Evolutionary conservation across 768 basidiomycete genomes (phyloP).

Genomic region (Macrocybe gigantea): DNA sequence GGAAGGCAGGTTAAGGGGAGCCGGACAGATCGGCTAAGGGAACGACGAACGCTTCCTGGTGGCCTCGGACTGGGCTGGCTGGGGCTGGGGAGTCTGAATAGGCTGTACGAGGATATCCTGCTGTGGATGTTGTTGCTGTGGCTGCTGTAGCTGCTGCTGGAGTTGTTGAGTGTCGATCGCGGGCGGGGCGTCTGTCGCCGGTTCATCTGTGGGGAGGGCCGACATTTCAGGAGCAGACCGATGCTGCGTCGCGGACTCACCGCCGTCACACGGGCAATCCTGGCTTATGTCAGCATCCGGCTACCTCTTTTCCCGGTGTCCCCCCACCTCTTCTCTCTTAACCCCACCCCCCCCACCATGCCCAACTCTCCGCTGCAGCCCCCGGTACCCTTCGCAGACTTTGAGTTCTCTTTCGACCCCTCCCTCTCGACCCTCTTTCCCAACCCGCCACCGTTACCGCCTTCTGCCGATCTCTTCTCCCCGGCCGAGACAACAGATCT

Average conservation of each 20-base stretch:
- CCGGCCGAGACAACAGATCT: constrained; percentile 73
- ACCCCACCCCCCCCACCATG: constrained; percentile 15
- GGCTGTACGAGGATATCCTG: constrained; percentile 18
- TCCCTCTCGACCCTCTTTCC: constrained; percentile 54
- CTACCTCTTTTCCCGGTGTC: constrained; percentile 1
- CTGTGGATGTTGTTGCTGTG: constrained; percentile 28
- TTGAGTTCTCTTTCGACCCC: constrained; percentile 69
- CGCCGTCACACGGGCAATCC: constrained; percentile 12
- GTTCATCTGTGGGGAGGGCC: constrained; percentile 70
- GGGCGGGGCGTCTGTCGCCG: constrained; percentile 44
- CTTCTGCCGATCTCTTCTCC: constrained; percentile 76
- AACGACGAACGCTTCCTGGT: constrained; percentile 30
- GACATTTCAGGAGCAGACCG: constrained; percentile 50
- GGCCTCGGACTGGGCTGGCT: too few species aligned
- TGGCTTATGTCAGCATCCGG: constrained; percentile 1
- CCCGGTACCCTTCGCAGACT: constrained; percentile 59
- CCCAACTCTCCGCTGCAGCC: constrained; percentile 35
- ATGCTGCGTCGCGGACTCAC: too few species aligned
- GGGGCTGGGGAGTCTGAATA: constrained; percentile 18
- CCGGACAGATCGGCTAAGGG: constrained; percentile 13
- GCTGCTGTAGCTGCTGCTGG: constrained; percentile 44
- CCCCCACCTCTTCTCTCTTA: constrained; percentile 8
- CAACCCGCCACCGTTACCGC: constrained; percentile 53
- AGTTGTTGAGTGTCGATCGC: constrained; percentile 59
- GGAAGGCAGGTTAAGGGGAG: constrained; percentile 8